Percentiles rank a stretch among this genome's conserved stretches.
These are phyloP conservation scores for Kandelia obovata DNA, from an alignment of 345 rosid species.

Conservation along the genomic window DNA sequence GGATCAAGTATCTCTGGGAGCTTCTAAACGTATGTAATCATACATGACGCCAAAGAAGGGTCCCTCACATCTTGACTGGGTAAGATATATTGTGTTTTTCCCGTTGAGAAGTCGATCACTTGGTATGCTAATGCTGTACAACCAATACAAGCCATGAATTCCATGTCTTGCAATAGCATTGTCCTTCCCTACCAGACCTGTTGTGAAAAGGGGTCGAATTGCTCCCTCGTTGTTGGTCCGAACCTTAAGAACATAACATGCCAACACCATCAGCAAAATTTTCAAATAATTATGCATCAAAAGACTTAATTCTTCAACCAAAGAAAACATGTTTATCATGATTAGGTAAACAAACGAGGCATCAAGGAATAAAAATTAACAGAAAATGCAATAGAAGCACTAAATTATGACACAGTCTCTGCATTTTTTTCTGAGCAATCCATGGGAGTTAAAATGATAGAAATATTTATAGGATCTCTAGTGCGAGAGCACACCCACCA, in stretches of 20 bases:
- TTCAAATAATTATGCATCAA: background rate
- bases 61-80: slow-evolving; percentile 35
- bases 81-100: slow-evolving; percentile 47
- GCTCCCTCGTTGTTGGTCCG: slow-evolving; percentile 38
- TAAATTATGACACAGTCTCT: background rate
- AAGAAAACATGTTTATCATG: background rate
- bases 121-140: slow-evolving; percentile 42
- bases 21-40: slow-evolving; percentile 73
- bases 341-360: no score
- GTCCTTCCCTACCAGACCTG: slow-evolving; percentile 49
- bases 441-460: no score
- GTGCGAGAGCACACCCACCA: no score
- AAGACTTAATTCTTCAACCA: background rate
- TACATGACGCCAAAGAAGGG: slow-evolving; percentile 63
- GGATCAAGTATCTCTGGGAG: slow-evolving; percentile 24
- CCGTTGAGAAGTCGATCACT: slow-evolving; percentile 34
- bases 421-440: no score
- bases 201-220: slow-evolving; percentile 33
- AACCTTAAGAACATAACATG: slow-evolving; percentile 25
- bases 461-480: no score
- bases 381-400: background rate
- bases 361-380: no score
- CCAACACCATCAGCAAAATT: background rate
- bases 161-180: slow-evolving; percentile 80
- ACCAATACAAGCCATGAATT: slow-evolving; percentile 65